Percentiles rank a stretch among this genome's conserved stretches.
Evolutionary conservation across 2,329 filamentous ascomycete genomes (phyloP).

Genomic region (Dothistroma pini): DNA sequence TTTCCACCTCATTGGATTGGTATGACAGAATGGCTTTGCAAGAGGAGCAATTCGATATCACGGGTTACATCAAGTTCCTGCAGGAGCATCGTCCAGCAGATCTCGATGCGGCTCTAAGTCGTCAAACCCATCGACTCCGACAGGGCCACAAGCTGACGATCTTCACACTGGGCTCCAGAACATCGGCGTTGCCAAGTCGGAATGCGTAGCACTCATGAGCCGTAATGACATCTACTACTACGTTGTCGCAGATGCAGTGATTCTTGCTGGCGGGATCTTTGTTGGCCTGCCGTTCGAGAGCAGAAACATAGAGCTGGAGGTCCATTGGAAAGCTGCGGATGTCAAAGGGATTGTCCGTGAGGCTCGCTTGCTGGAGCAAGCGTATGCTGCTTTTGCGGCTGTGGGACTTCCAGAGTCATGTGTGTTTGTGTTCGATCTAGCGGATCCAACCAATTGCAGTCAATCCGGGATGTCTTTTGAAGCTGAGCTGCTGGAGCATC

Average conservation of each 20-base stretch:
- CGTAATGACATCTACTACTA: conserved; percentile 14
- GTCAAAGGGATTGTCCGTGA: neutral
- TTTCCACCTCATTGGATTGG: no score
- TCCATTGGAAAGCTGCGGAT: neutral
- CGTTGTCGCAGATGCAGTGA: conserved; percentile 11
- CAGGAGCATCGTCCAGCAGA: neutral
- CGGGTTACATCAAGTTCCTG: neutral
- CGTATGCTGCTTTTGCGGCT: neutral
- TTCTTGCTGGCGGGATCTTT: conserved; percentile 14
- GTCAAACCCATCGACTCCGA: neutral
- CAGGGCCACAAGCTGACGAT: no score
- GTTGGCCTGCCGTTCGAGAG: conserved; percentile 6
- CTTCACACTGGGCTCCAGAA: conserved; percentile 10
- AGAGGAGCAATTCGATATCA: neutral
- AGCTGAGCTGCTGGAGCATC: conserved; percentile 7
- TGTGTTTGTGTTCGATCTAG: neutral
- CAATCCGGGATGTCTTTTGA: no score
- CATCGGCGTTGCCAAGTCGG: conserved; percentile 1
- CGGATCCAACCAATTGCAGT: neutral
- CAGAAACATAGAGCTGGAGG: conserved; percentile 7
- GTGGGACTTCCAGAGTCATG: neutral
- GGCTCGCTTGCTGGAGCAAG: neutral
- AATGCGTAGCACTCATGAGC: conserved; percentile 13
- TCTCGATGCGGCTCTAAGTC: neutral
- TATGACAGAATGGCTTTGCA: no score